Percentiles rank a stretch among this genome's conserved stretches.
These are phyloP conservation scores for Cerrena zonata DNA, from an alignment of 1,284 basidiomycete species.

Conservation along the genomic window DNA sequence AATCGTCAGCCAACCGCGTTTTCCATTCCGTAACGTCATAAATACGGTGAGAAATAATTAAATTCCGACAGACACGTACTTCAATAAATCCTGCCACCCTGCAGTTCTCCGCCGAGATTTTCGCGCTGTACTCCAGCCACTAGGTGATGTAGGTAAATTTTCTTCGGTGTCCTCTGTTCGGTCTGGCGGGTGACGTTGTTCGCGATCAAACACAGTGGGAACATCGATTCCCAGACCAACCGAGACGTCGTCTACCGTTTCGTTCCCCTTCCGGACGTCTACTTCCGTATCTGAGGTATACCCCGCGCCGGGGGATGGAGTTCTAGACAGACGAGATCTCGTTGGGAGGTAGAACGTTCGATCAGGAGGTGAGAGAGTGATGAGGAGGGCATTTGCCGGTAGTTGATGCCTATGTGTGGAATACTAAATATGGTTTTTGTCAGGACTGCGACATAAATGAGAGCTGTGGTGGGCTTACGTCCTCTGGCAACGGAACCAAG, in stretches of 20 bases:
- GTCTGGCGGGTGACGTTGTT: not conserved
- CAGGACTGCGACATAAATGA: not conserved
- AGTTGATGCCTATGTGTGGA: conserved; percentile 43
- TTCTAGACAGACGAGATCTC: conserved; percentile 37
- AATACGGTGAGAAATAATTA: not conserved
- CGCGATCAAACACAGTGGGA: not conserved
- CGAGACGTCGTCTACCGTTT: conserved; percentile 1
- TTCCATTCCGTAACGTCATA: not conserved
- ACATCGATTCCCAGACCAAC: not conserved
- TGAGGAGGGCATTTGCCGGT: conserved; percentile 67
- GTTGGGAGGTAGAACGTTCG: conserved; percentile 55
- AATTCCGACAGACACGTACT: conserved; percentile 33
- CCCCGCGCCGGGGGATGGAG: conserved; percentile 45
- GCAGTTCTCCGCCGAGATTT: conserved; percentile 37
- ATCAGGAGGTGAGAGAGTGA: conserved; percentile 57
- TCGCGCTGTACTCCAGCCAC: conserved; percentile 7
- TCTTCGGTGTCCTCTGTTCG: not conserved
- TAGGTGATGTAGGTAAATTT: not conserved
- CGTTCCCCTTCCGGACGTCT: conserved; percentile 31
- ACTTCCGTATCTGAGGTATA: conserved; percentile 70
- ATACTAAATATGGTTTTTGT: conserved; percentile 32
- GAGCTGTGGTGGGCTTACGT: conserved; percentile 40
- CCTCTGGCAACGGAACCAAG: conserved; percentile 55
- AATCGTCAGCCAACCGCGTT: too few relatives aligned
- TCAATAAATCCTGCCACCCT: conserved; percentile 63